A percentile compares a stretch with the other conserved stretches of the same genome.
These are phyloP conservation scores for Chlorella vulgaris DNA, from an alignment of 139 green algal genomes.

Conservation along the genomic window DNA sequence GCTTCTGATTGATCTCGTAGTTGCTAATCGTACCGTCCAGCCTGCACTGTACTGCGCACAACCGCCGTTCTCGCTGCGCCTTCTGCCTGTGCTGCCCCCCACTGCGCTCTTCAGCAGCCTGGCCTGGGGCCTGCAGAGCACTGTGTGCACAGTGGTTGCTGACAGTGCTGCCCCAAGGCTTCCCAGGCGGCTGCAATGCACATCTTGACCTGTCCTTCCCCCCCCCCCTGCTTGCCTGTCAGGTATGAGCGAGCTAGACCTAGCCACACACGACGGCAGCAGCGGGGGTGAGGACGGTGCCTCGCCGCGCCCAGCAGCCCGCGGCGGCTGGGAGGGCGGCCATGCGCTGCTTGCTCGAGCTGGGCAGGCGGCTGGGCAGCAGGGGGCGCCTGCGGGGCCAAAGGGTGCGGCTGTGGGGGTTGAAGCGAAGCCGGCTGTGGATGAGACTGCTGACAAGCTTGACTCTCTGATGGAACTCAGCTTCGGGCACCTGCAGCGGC, in stretches of 20 bases:
- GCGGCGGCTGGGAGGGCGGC: slow-evolving; percentile 71
- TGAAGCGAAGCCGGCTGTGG: slow-evolving; percentile 15
- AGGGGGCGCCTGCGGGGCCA: slow-evolving; percentile 2
- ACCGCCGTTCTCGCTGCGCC: too few species aligned
- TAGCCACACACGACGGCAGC: slow-evolving; percentile 42
- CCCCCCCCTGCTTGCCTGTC: not conserved
- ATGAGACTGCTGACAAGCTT: slow-evolving; percentile 84
- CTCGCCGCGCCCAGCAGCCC: slow-evolving; percentile 9
- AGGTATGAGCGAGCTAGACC: slow-evolving; percentile 72
- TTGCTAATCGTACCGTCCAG: too few species aligned
- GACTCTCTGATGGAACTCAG: slow-evolving; percentile 89
- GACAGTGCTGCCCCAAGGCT: not conserved
- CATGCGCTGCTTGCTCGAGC: slow-evolving; percentile 9
- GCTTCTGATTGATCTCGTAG: not conserved
- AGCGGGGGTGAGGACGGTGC: not conserved
- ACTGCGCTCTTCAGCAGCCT: too few species aligned
- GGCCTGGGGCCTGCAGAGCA: not conserved
- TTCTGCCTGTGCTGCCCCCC: too few species aligned
- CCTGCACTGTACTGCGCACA: too few species aligned
- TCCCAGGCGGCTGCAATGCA: not conserved
- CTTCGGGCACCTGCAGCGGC: slow-evolving; percentile 70
- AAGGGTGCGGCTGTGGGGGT: too few species aligned
- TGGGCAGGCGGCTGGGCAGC: not conserved
- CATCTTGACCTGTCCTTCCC: not conserved
- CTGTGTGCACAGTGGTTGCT: too few species aligned